phyloP scores from a whole-genome alignment of 179 eudicot genomes.

The Actinidia arguta region DNA sequence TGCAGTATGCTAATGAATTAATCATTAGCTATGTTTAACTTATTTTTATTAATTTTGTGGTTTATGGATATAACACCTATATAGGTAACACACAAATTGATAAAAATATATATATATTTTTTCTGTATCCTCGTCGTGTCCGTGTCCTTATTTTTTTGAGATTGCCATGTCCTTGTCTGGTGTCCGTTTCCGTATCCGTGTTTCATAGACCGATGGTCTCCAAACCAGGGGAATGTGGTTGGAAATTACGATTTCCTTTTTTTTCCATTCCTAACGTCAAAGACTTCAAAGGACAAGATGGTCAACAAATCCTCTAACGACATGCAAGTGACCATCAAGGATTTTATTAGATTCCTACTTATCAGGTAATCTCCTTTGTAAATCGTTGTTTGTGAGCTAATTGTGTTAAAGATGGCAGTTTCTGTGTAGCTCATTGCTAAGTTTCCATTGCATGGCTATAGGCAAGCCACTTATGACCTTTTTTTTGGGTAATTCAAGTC shows the following conservation, averaged over 20 bases:
- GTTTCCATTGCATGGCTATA: not conserved
- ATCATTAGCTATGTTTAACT: too few relatives aligned
- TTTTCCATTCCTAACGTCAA: not conserved
- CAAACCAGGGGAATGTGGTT: not conserved
- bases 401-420: not conserved
- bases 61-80: too few relatives aligned
- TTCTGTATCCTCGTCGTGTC: too few relatives aligned
- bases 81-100: too few relatives aligned
- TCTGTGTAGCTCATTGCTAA: not conserved
- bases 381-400: not conserved
- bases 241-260: not conserved
- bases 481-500: too few relatives aligned
- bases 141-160: too few relatives aligned
- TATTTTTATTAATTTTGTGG: too few relatives aligned
- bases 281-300: slow-evolving; percentile 1
- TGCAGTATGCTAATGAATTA: too few relatives aligned
- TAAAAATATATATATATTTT: too few relatives aligned
- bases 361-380: not conserved
- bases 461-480: not conserved
- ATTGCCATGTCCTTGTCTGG: too few relatives aligned
- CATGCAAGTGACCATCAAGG: not conserved
- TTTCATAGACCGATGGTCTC: too few relatives aligned
- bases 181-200: too few relatives aligned
- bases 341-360: not conserved
- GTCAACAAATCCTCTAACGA: not conserved